Conservation (phyloP, 1,284 basidiomycete species). For the Microbotryum violaceum region DNA sequence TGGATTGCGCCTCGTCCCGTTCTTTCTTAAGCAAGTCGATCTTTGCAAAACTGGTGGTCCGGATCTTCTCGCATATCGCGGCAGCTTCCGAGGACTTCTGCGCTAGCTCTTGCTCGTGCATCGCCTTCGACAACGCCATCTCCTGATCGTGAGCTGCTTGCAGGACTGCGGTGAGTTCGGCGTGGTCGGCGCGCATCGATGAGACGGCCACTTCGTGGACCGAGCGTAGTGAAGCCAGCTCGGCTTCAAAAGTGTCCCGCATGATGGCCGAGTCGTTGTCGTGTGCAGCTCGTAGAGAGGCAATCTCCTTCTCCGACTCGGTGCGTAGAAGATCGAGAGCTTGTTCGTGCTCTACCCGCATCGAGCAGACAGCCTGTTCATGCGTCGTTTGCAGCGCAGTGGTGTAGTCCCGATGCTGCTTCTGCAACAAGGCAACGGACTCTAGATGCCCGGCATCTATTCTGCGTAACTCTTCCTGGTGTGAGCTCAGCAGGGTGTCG, state of each 20-base stretch:
- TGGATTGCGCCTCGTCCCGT: constrained; percentile 57
- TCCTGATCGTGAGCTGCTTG: constrained; percentile 14
- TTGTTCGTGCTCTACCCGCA: constrained; percentile 37
- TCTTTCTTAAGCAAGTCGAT: constrained; percentile 50
- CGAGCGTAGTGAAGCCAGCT: background rate
- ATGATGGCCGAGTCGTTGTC: background rate
- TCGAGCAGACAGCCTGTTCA: constrained; percentile 2
- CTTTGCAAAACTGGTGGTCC: constrained; percentile 2
- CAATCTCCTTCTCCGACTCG: constrained; percentile 38
- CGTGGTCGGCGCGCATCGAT: background rate
- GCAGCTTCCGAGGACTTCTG: constrained; percentile 61
- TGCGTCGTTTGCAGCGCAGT: constrained; percentile 48
- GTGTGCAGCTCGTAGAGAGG: background rate
- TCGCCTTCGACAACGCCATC: background rate
- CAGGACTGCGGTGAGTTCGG: background rate
- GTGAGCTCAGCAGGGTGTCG: background rate
- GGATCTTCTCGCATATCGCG: background rate
- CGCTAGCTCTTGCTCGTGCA: constrained; percentile 45
- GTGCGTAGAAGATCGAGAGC: constrained; percentile 40
- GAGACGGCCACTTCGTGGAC: constrained; percentile 11
- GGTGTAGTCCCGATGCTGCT: constrained; percentile 49
- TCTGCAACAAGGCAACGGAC: constrained; percentile 39
- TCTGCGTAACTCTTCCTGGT: too few relatives aligned
- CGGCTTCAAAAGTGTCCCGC: background rate
- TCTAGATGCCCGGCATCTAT: too few relatives aligned